Percentiles rank a stretch among this genome's conserved stretches.
Evolutionary conservation across 2,329 filamentous ascomycete genomes (phyloP).

Genomic region (Botrytis galanthina): DNA sequence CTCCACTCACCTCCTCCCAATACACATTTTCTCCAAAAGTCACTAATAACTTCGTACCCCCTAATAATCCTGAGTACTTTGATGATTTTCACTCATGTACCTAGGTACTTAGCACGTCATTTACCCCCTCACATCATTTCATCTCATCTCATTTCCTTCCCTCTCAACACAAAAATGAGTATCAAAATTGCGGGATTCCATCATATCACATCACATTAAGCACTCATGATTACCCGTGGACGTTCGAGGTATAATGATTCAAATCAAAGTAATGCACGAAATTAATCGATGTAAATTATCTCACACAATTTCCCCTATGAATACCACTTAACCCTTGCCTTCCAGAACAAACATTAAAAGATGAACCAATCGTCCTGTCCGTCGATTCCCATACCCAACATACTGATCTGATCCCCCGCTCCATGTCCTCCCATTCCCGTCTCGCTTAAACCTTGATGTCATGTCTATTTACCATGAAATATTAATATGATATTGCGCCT

Average conservation of each 20-base stretch:
- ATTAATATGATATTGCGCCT: conserved; percentile 3
- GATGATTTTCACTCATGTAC: not conserved
- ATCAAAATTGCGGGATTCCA: not conserved
- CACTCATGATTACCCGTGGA: not conserved
- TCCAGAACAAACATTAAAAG: not conserved
- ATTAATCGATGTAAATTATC: not conserved
- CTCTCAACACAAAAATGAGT: not conserved
- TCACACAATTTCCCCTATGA: not conserved
- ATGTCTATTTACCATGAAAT: not conserved
- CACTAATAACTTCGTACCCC: not conserved
- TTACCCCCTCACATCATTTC: too few species aligned
- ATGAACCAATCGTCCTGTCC: not conserved
- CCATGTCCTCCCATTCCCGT: not conserved
- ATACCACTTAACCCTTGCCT: not conserved
- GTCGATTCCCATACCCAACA: not conserved
- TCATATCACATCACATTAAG: not conserved
- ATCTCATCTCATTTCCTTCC: not conserved
- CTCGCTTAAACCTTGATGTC: not conserved
- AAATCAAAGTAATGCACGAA: not conserved
- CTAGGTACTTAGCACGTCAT: not conserved
- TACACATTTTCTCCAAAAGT: not conserved
- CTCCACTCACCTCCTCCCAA: not conserved
- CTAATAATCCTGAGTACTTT: not conserved
- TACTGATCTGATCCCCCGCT: not conserved
- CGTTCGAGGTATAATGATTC: not conserved